Conservation (phyloP, 2,329 filamentous ascomycete species). For the Phaeomoniella chlamydospora region DNA sequence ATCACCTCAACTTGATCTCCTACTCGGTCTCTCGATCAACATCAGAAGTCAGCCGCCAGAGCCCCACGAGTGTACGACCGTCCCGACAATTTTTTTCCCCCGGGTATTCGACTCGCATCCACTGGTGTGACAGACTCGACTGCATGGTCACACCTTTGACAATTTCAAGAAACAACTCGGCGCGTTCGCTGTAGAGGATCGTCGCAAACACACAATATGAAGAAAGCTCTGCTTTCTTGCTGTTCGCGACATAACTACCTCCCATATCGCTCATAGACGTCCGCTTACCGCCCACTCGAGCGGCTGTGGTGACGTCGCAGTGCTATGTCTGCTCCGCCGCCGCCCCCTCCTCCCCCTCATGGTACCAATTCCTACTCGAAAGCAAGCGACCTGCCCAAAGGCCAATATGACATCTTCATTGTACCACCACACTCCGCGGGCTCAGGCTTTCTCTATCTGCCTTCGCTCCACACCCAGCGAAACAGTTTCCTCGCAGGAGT, state of each 20-base stretch:
- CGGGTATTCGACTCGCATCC: too few species aligned
- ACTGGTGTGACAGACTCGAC: too few species aligned
- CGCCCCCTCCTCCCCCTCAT: constrained; percentile 72
- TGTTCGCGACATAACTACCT: background rate
- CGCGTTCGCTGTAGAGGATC: background rate
- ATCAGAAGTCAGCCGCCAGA: too few species aligned
- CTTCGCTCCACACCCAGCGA: constrained; percentile 67
- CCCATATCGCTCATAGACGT: background rate
- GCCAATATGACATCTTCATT: constrained; percentile 95
- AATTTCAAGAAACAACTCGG: too few species aligned
- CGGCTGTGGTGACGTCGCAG: background rate
- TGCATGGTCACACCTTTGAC: too few species aligned
- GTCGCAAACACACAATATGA: background rate
- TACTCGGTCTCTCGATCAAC: too few species aligned
- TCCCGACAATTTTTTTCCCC: too few species aligned
- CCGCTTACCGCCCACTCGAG: background rate
- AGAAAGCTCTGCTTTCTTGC: background rate
- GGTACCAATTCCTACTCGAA: constrained; percentile 60
- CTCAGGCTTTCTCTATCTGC: constrained; percentile 84
- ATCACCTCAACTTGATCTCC: too few species aligned
- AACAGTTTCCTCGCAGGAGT: constrained; percentile 89
- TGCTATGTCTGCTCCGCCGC: constrained; percentile 30
- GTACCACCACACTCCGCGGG: constrained; percentile 86
- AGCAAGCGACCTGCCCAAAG: constrained; percentile 58
- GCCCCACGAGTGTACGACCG: too few species aligned